These are phyloP conservation scores for Hymenoscyphus fructigenus DNA, from an alignment of 2,329 filamentous ascomycete species.

Conservation along the genomic window DNA sequence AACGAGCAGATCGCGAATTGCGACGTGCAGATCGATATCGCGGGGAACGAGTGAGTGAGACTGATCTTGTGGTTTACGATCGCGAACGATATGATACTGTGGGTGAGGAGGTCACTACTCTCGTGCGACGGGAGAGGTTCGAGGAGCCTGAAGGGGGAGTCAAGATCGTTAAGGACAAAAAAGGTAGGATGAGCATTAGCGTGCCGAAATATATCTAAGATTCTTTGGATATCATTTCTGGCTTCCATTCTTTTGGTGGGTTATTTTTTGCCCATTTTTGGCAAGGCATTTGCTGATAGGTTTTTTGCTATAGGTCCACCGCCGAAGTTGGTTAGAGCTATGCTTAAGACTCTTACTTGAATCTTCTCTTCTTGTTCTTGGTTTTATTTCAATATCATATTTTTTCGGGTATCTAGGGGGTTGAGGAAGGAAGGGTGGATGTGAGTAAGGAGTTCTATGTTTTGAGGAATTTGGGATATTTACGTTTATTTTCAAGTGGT, in stretches of 20 bases:
- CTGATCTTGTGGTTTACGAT: conserved; percentile 63
- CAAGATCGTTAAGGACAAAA: conserved; percentile 83
- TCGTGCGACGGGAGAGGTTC: conserved; percentile 51
- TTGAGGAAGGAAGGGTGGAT: too few relatives aligned
- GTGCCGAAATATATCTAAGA: conserved; percentile 66
- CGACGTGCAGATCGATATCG: conserved; percentile 51
- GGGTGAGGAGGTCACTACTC: conserved; percentile 54
- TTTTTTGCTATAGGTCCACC: conserved; percentile 53
- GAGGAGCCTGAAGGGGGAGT: conserved; percentile 58
- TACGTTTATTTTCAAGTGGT: too few relatives aligned
- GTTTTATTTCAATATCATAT: too few relatives aligned
- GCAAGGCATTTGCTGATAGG: conserved; percentile 24
- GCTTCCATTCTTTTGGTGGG: conserved; percentile 29
- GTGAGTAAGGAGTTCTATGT: too few relatives aligned
- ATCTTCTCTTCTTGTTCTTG: neutral
- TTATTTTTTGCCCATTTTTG: conserved; percentile 19
- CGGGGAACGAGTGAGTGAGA: conserved; percentile 55
- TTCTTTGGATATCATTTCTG: conserved; percentile 40
- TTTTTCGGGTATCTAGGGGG: too few relatives aligned
- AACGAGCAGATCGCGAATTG: conserved; percentile 46
- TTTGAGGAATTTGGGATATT: too few relatives aligned
- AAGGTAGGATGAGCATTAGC: conserved; percentile 92
- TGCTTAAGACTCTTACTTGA: conserved; percentile 69
- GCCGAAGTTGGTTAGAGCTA: conserved; percentile 63
- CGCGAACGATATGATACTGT: conserved; percentile 42